Percentiles rank a stretch among this genome's conserved stretches.
phyloP scores from a whole-genome alignment of 495 filamentous ascomycete genomes.

The Penicillium samsonianum region DNA sequence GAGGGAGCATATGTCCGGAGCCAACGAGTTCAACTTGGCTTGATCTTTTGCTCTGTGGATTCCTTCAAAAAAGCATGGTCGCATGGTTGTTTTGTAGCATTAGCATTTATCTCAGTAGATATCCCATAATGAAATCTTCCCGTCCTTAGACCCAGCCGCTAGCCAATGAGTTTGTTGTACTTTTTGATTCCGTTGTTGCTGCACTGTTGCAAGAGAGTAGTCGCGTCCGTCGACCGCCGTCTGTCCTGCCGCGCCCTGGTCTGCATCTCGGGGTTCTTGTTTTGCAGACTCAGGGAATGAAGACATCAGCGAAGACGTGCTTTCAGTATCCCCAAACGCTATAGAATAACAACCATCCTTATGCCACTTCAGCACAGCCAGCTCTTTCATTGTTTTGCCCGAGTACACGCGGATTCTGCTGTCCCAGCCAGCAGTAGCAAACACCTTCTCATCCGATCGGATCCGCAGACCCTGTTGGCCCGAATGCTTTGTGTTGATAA shows the following conservation, averaged over 20 bases:
- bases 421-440: conserved; percentile 96
- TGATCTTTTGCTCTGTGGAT: conserved; percentile 36
- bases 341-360: conserved; percentile 85
- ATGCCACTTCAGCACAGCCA: conserved; percentile 97
- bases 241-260: neutral
- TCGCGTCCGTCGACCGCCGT: neutral
- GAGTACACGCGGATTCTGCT: conserved; percentile 77
- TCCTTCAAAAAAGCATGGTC: conserved; percentile 26
- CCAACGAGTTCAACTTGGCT: conserved; percentile 88
- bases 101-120: conserved; percentile 65
- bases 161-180: conserved; percentile 81
- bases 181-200: conserved; percentile 62
- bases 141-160: conserved; percentile 89
- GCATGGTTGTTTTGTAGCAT: conserved; percentile 36
- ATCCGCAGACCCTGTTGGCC: conserved; percentile 82
- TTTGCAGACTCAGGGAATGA: neutral
- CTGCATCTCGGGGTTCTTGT: neutral
- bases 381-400: conserved; percentile 75
- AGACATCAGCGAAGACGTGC: neutral
- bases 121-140: conserved; percentile 95
- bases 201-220: conserved; percentile 50
- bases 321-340: conserved; percentile 63
- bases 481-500: conserved; percentile 76
- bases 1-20: conserved; percentile 69
- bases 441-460: conserved; percentile 78